Evolutionary conservation across 495 filamentous ascomycete genomes (phyloP), one percentile per base, ranked within the genome.

Genomic region (Hyaloscypha variabilis): DNA sequence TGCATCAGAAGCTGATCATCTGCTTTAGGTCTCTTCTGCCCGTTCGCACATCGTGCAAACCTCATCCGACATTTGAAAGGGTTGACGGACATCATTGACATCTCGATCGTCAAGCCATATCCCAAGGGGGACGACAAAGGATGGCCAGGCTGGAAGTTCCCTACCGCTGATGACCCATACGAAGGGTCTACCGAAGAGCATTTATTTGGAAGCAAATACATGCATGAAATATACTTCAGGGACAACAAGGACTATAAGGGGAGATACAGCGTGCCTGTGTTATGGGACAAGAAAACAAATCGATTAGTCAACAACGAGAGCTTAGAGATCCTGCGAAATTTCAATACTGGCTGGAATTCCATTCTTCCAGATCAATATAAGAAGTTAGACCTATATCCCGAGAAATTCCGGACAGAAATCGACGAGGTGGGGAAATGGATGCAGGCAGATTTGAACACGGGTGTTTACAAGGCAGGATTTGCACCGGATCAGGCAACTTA

Each of bases 361-460:
- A 74, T 93, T 23, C 70, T 96, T 3, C 85, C 87, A 0, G 82
- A 85, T 42, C 82, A 86, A 34, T 69, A 88, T 2, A 87, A 88
- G 67, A 70, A 63, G 10, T 4, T 31, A 25, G 64, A 92, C 91
- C 83, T 90, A 49, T 89, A 87, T 71, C 91, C 91, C 0, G 64
- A 77, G 31, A 67, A 81, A 1, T 77, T 93, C 23, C 80, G 78
- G 26, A 60, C 74, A 54, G 73, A 88, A 23, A 95, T 97, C 72
- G 91, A 97, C 65, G 80, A 82, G 52, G 77, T 88, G 62, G 95
- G 95, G 73, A 85, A 86, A 31, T 96, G 92, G 92, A 88, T 89
- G 64, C 95, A 95, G 77, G 83, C 91, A 70, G 85, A 90, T 64
- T 81, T 97, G 73, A 97, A 97, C 75, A 93, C 94, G 72, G 93